Conservation (phyloP, 306 rosid genomes). For the Erythrophleum fordii region DNA sequence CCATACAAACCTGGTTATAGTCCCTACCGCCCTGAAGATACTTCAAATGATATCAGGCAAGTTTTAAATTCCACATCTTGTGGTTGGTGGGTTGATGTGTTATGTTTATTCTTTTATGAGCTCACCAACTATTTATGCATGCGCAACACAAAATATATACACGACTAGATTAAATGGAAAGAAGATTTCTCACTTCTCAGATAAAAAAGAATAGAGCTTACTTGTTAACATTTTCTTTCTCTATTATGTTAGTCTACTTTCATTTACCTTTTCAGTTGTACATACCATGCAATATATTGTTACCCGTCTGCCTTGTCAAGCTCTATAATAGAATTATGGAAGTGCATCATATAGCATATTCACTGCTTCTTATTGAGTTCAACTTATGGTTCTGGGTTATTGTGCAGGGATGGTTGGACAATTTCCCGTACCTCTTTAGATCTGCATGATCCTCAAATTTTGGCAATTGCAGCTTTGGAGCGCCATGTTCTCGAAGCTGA, state of each 20-base stretch:
- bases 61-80: constrained; percentile 5
- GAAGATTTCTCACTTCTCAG: neutral
- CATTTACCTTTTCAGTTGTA: constrained; percentile 8
- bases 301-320: neutral
- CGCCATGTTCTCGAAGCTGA: constrained; percentile 56
- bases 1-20: constrained; percentile 57
- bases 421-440: constrained; percentile 57
- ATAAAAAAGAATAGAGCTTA: neutral
- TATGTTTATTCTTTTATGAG: neutral
- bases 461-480: constrained; percentile 71
- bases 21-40: constrained; percentile 51
- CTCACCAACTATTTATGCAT: neutral
- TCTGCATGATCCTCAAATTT: constrained; percentile 58
- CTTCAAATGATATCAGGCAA: constrained; percentile 58
- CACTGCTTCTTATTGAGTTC: neutral
- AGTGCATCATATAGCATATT: neutral
- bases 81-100: constrained; percentile 1
- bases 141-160: neutral
- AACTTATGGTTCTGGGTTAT: constrained; percentile 25
- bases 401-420: constrained; percentile 58
- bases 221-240: neutral
- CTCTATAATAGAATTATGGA: neutral
- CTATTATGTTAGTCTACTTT: neutral
- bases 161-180: neutral
- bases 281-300: neutral